These are phyloP conservation scores for Ustilago xerochloae DNA, from an alignment of 1,284 basidiomycete genomes.

Conservation along the genomic window DNA sequence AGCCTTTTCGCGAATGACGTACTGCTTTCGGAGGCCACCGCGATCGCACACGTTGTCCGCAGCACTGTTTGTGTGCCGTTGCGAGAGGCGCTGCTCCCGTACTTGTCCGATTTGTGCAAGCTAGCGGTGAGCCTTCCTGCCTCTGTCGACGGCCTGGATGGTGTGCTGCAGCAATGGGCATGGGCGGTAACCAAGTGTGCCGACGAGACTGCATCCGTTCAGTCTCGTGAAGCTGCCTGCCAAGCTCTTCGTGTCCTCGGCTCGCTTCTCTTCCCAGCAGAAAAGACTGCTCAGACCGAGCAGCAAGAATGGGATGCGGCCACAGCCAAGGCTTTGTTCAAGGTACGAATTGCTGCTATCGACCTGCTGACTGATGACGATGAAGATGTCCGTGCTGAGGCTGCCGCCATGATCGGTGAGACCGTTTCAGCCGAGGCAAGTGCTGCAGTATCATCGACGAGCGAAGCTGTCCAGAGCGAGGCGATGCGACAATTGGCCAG, in stretches of 20 bases:
- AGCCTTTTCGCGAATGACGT: conserved; percentile 3
- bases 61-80: conserved; percentile 39
- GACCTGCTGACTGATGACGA: conserved; percentile 51
- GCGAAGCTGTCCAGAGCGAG: conserved; percentile 11
- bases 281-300: too few species aligned
- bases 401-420: conserved; percentile 46
- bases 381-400: conserved; percentile 48
- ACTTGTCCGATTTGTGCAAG: conserved; percentile 42
- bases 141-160: not conserved
- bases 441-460: not conserved
- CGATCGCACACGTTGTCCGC: conserved; percentile 17
- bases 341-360: conserved; percentile 37
- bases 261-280: conserved; percentile 27
- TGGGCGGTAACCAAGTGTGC: conserved; percentile 31
- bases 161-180: conserved; percentile 25
- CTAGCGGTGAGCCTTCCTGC: not conserved
- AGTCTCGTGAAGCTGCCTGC: conserved; percentile 45
- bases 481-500: conserved; percentile 35
- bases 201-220: conserved; percentile 46
- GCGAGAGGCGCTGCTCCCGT: conserved; percentile 55
- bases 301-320: not conserved
- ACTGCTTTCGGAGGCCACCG: conserved; percentile 5
- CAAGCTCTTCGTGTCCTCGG: conserved; percentile 31
- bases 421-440: conserved; percentile 15
- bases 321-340: conserved; percentile 23